Evolutionary conservation across 139 green algal genomes (phyloP).

Genomic region (Medakamo hakoo): DNA sequence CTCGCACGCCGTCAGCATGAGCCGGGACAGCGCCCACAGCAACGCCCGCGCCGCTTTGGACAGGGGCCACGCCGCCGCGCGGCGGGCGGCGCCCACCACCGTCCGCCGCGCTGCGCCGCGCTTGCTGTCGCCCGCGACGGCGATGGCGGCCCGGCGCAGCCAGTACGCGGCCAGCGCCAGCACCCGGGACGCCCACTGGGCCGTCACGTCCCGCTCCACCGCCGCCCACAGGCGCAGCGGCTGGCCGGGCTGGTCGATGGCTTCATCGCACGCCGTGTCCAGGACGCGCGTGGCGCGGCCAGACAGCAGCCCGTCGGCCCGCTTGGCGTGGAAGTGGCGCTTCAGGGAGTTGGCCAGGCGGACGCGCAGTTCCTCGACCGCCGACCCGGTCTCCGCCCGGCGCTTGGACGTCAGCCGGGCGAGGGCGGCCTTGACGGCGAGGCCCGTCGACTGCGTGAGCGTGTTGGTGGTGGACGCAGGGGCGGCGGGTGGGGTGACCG

Average conservation of each 20-base stretch:
- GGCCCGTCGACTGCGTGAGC: no score
- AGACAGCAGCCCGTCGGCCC: slow-evolving; percentile 31
- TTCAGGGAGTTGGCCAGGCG: slow-evolving; percentile 38
- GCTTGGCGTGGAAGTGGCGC: slow-evolving; percentile 54
- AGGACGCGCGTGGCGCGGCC: slow-evolving; percentile 31
- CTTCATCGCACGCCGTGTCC: slow-evolving; percentile 31
- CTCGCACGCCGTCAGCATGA: slow-evolving; percentile 45
- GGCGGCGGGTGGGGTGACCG: no score
- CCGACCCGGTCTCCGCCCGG: not conserved
- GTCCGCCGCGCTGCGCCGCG: slow-evolving; percentile 2
- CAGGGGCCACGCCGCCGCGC: slow-evolving; percentile 3
- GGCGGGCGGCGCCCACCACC: slow-evolving; percentile 5
- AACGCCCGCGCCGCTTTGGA: slow-evolving; percentile 4
- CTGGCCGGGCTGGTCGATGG: slow-evolving; percentile 17
- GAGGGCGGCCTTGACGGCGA: no score
- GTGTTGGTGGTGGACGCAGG: no score
- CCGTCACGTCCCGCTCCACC: slow-evolving; percentile 13
- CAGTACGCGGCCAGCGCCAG: slow-evolving; percentile 9
- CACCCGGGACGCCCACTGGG: not conserved
- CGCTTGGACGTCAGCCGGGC: no score
- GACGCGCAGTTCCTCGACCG: slow-evolving; percentile 10
- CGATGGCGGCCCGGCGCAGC: no score
- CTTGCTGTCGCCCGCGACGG: slow-evolving; percentile 9
- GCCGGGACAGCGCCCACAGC: slow-evolving; percentile 13
- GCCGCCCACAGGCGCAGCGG: slow-evolving; percentile 20